Conservation (phyloP, 495 filamentous ascomycete species). For the Penicillium paradoxum region DNA sequence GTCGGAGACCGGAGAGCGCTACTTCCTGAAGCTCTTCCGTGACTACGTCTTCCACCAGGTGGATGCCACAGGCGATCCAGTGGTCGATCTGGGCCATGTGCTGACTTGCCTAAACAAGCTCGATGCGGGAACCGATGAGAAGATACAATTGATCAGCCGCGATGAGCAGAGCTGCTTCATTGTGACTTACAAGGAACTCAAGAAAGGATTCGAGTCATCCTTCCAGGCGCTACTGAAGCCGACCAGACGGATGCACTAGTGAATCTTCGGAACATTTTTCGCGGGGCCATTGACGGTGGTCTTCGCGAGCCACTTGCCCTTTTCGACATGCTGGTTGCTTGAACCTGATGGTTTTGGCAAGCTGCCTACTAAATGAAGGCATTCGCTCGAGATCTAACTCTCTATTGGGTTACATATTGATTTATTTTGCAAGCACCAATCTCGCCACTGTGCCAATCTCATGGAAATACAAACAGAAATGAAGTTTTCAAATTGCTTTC, state of each 20-base stretch:
- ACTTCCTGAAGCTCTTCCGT: constrained; percentile 86
- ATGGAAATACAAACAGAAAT: constrained; percentile 26
- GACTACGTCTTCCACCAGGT: constrained; percentile 98
- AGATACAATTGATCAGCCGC: constrained; percentile 74
- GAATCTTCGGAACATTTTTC: background rate
- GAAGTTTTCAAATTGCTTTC: constrained; percentile 13
- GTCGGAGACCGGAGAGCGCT: constrained; percentile 88
- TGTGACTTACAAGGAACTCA: constrained; percentile 81
- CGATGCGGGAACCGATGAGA: constrained; percentile 85
- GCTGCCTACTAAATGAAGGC: background rate
- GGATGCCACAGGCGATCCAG: constrained; percentile 72
- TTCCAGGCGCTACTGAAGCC: constrained; percentile 73
- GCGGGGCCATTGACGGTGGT: background rate
- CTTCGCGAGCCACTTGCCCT: background rate
- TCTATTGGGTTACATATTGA: background rate
- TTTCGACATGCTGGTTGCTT: background rate
- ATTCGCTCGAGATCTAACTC: background rate
- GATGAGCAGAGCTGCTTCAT: constrained; percentile 85
- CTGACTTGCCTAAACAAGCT: constrained; percentile 81
- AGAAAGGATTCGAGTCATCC: constrained; percentile 69
- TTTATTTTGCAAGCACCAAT: background rate
- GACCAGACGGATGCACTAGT: constrained; percentile 39
- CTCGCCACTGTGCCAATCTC: constrained; percentile 10
- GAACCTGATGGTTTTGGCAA: background rate
- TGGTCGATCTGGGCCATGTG: constrained; percentile 80